phyloP scores from a whole-genome alignment of 768 basidiomycete genomes.

The Termitomyces sp. region DNA sequence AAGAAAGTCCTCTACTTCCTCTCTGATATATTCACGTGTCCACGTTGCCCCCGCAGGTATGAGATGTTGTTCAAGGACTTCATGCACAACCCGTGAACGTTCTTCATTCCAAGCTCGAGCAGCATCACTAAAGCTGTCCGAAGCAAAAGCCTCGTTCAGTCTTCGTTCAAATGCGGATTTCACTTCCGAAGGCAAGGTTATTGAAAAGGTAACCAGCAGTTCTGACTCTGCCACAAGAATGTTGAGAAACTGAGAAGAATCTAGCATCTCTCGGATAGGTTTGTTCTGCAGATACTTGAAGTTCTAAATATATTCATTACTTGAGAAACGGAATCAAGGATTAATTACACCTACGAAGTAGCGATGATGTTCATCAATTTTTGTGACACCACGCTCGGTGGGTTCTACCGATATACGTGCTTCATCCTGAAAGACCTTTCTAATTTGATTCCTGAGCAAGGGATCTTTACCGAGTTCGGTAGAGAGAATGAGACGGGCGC shows the following conservation, averaged over 20 bases:
- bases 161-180: constrained; percentile 66
- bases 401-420: constrained; percentile 77
- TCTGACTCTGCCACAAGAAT: constrained; percentile 91
- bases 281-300: constrained; percentile 94
- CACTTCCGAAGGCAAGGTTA: constrained; percentile 58
- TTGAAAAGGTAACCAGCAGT: constrained; percentile 71
- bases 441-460: constrained; percentile 69
- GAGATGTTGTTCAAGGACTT: constrained; percentile 76
- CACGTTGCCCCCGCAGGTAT: constrained; percentile 83
- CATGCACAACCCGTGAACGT: constrained; percentile 70
- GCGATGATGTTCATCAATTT: constrained; percentile 69
- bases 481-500: constrained; percentile 77
- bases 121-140: constrained; percentile 78
- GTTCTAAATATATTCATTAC: constrained; percentile 41
- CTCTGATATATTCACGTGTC: constrained; percentile 82
- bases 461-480: constrained; percentile 95
- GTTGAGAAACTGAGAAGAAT: constrained; percentile 77
- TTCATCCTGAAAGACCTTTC: constrained; percentile 66
- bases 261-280: constrained; percentile 60
- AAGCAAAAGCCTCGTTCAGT: constrained; percentile 77
- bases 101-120: constrained; percentile 91
- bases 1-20: constrained; percentile 85
- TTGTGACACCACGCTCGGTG: constrained; percentile 78
- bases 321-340: neutral
- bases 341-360: constrained; percentile 49